A percentile compares a stretch with the other conserved stretches of the same genome.
Conservation (phyloP, 2,329 filamentous ascomycete species). For the Decorospora gaudefroyi region DNA sequence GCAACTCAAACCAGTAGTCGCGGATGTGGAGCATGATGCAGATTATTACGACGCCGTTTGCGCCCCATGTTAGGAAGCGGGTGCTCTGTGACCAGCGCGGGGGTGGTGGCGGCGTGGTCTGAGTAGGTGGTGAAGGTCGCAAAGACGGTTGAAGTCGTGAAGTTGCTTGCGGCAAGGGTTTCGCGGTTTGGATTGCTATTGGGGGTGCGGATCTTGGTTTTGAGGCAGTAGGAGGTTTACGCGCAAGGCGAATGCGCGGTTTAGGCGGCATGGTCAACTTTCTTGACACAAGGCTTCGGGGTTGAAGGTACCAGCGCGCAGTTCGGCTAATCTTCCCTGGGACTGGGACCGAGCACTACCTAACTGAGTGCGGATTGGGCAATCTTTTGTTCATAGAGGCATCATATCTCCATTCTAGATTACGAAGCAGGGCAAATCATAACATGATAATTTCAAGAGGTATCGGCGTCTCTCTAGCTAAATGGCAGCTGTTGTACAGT, state of each 20-base stretch:
- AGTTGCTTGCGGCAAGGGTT: conserved; percentile 5
- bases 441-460: conserved; percentile 20
- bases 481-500: conserved; percentile 45
- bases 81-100: conserved; percentile 12
- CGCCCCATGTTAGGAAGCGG: conserved; percentile 19
- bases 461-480: conserved; percentile 28
- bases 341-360: no score
- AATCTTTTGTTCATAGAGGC: no score
- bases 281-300: not conserved
- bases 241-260: conserved; percentile 25
- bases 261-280: conserved; percentile 30
- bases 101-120: conserved; percentile 7
- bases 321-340: conserved; percentile 14
- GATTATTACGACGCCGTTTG: conserved; percentile 21
- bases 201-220: conserved; percentile 7
- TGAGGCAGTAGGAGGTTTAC: conserved; percentile 7
- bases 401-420: no score
- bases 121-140: conserved; percentile 3
- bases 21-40: conserved; percentile 42
- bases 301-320: conserved; percentile 1
- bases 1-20: conserved; percentile 48
- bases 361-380: no score
- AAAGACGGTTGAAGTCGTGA: conserved; percentile 6
- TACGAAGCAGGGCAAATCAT: not conserved
- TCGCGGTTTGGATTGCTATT: not conserved